These are phyloP conservation scores for Citrus medica DNA, from an alignment of 345 rosid genomes.

Conservation along the genomic window DNA sequence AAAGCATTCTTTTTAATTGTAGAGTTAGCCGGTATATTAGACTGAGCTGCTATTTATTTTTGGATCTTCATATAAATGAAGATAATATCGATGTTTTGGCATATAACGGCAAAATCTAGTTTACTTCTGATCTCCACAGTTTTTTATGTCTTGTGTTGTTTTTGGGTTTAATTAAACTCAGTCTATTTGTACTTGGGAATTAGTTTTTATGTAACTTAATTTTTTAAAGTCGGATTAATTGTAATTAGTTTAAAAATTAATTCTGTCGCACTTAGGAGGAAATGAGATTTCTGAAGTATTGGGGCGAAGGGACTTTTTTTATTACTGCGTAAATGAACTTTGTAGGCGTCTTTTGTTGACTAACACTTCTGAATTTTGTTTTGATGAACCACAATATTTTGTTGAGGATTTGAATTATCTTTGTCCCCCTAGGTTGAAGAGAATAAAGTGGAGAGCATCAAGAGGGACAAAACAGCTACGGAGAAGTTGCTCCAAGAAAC, in stretches of 20 bases:
- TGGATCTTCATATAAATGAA: not conserved
- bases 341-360: not conserved
- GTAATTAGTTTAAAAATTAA: not conserved
- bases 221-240: not conserved
- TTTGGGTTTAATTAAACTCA: not conserved
- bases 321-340: not conserved
- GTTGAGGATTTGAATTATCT: conserved; percentile 8
- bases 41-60: too few relatives aligned
- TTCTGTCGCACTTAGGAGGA: not conserved
- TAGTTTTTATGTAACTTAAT: not conserved
- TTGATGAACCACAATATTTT: conserved; percentile 1
- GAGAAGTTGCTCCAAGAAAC: conserved; percentile 95
- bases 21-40: not conserved
- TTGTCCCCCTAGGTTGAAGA: conserved; percentile 75
- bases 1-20: not conserved
- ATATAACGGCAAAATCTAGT: not conserved
- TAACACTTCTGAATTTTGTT: not conserved
- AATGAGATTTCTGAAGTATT: not conserved
- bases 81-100: not conserved
- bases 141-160: not conserved
- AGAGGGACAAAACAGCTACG: conserved; percentile 87
- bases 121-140: not conserved
- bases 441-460: conserved; percentile 88
- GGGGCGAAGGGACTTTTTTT: not conserved
- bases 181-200: not conserved